Conservation (phyloP, 139 green algal species). For the Chlorella vulgaris region DNA sequence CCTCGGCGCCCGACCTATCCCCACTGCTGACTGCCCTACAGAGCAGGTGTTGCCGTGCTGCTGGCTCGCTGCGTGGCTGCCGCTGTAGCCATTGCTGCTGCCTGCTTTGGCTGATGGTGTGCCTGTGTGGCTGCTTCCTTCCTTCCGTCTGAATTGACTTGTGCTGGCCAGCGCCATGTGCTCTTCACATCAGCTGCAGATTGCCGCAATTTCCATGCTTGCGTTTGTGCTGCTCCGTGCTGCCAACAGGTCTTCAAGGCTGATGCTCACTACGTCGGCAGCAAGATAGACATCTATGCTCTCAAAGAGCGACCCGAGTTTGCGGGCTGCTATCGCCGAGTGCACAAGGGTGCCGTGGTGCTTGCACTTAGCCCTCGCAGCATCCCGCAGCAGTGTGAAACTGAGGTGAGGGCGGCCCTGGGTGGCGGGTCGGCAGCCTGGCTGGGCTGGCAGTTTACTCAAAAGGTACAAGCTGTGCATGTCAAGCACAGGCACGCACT, state of each 20-base stretch:
- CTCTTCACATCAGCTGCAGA: too few species aligned
- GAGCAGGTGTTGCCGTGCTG: conserved; percentile 10
- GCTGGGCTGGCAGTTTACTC: background rate
- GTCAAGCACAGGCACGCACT: too few species aligned
- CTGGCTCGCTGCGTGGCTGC: background rate
- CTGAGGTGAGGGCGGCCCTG: background rate
- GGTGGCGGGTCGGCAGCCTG: background rate
- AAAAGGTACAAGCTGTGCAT: too few species aligned
- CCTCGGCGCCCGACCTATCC: conserved; percentile 5
- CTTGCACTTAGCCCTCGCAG: conserved; percentile 9
- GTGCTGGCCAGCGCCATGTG: too few species aligned
- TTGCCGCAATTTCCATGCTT: too few species aligned
- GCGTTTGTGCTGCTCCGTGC: background rate
- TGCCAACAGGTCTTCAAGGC: conserved; percentile 24
- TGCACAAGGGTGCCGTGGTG: conserved; percentile 47
- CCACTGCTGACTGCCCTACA: background rate
- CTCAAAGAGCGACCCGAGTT: conserved; percentile 38
- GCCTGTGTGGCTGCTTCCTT: too few species aligned
- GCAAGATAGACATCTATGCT: conserved; percentile 35
- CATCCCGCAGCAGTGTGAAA: conserved; percentile 1
- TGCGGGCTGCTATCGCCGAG: conserved; percentile 8
- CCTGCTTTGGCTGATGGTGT: too few species aligned
- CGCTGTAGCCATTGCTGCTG: too few species aligned
- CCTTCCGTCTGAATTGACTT: too few species aligned
- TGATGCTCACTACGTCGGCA: conserved; percentile 28